These are phyloP conservation scores for Paecilomyces sp. DNA, from an alignment of 2,329 filamentous ascomycete genomes.

Conservation along the genomic window DNA sequence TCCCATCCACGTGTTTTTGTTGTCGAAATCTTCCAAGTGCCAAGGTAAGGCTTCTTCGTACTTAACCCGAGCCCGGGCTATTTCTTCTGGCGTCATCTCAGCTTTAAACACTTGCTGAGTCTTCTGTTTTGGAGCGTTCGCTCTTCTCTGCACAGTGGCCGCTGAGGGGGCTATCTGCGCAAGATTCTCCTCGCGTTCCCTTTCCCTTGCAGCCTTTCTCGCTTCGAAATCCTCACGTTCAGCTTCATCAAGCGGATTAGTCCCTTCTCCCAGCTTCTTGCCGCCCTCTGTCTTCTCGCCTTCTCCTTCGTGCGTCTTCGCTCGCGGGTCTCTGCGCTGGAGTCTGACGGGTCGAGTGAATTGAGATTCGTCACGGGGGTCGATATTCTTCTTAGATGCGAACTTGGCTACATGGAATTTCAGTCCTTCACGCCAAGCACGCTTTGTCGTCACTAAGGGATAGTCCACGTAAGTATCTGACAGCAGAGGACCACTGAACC, in stretches of 20 bases:
- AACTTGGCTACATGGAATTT: slow-evolving; percentile 86
- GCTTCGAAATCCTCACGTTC: slow-evolving; percentile 53
- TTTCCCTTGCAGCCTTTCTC: slow-evolving; percentile 68
- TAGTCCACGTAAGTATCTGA: slow-evolving; percentile 44
- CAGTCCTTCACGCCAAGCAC: slow-evolving; percentile 67
- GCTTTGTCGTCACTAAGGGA: slow-evolving; percentile 77
- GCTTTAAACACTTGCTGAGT: slow-evolving; percentile 77
- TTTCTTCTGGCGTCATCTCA: slow-evolving; percentile 68
- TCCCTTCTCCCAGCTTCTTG: slow-evolving; percentile 28
- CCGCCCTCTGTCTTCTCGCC: slow-evolving; percentile 34
- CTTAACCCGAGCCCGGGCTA: slow-evolving; percentile 56
- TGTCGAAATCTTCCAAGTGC: slow-evolving; percentile 95
- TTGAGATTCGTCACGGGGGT: slow-evolving; percentile 67
- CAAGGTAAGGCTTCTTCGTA: slow-evolving; percentile 95
- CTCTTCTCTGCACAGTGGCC: slow-evolving; percentile 62
- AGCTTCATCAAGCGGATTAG: slow-evolving; percentile 57
- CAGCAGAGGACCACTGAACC: slow-evolving; percentile 35
- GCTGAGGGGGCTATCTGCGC: slow-evolving; percentile 86
- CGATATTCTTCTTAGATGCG: slow-evolving; percentile 54
- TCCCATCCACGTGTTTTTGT: slow-evolving; percentile 89
- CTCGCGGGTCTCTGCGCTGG: slow-evolving; percentile 79
- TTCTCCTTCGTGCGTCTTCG: slow-evolving; percentile 48
- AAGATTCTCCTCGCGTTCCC: slow-evolving; percentile 76
- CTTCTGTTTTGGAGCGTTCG: slow-evolving; percentile 63
- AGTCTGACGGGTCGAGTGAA: slow-evolving; percentile 84